Evolutionary conservation across 2,329 filamentous ascomycete genomes (phyloP), one percentile per base, ranked within the genome.

Genomic region (Stemphylium lycopersici): DNA sequence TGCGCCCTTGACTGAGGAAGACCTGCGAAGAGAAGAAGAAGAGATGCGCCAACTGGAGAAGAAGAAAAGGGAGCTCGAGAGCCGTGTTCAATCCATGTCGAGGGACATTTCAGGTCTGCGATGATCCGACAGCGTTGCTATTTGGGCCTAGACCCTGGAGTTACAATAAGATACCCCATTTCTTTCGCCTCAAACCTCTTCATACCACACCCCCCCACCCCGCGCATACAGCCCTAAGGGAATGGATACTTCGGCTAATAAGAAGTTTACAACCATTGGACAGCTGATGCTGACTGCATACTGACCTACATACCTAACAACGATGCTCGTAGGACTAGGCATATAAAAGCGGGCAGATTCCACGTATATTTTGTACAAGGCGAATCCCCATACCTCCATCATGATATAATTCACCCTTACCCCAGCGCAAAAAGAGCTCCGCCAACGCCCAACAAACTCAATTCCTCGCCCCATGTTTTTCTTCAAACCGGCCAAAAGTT

Each of bases 11-110:
- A 90, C 87, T 0, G 86, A 89, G 59, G 88, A 90, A 48, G 88
- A 91, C 66, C 69, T 91, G 49, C 80, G 80, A 59, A 79, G 80
- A 55, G 89, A 91, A 67, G 89, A 92, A 68, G 87, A 88, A 48
- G 88, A 87, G 63, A 84, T 90, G 52, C 77, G 77, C 53, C 84
- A 85, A 56, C 74, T 90, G 32, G 88, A 90, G 69, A 75, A 73
- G 55, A 87, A 83, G 74, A 90, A 89, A 76, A 80, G 78, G 46
- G 77, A 75, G 6, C 73, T 90, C 11, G 87, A 89, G 67, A 83
- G 84, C 18, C 79, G 86, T 31, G 85, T 90, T n/a, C 83, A 78
- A 40, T 86, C 84, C 1, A 88, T 90, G 83, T 87, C 88, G 56
- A 82, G 81, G 64, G 87, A 89, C 70, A 78, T 90, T n/a, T 86